Evolutionary conservation across 2,329 filamentous ascomycete species (phyloP), one percentile per base, ranked within the genome.

Genomic region (Dothistroma septosporum): DNA sequence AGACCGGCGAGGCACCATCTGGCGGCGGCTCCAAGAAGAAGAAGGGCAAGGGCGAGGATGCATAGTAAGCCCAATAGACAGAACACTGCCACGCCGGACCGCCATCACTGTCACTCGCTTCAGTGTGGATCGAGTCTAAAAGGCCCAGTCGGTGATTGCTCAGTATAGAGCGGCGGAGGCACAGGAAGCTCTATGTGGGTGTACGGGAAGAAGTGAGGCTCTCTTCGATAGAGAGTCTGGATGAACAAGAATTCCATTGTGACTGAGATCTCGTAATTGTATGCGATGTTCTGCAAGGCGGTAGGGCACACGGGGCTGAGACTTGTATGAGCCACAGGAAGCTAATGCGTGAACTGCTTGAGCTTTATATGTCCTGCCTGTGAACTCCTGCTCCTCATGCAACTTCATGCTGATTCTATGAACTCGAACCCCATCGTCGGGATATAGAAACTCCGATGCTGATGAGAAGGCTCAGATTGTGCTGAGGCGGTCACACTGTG

Each of bases 11-110:
- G 22, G 78, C 78, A 54, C 77, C 81, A 62, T 76, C 75, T 49
- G 72, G 75, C 64, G 72, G 76, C 66, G 82, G 83, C 74, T 83
- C 83, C 72, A 86, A 86, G 79, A 92, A 92, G 84, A 85, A 73
- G 64, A 73, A 73, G 67, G 70, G 69, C 62, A 69, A 71, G 63
- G 69, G 61, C 58, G 74, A 73, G 55, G 68, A 68, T 14, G 67
- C 64, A 60, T 68, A 66, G 53, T 60, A 55, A 53, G 35, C 47
- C 19, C 31, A 24, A 8, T 32, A 32, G 21, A 46, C 28, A 54
- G 52, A 53, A n/a, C 37, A 46, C 21, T 48, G 59, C 44, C 37
- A 37, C 16, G 44, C 50, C 50, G 35, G 21, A 21, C 31, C 31
- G n/a, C 41, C 24, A 35, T 33, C 46, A 60, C 60, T 63, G 64